Evolutionary conservation across 768 basidiomycete species (phyloP).

Genomic region (Agrocybe pediades): DNA sequence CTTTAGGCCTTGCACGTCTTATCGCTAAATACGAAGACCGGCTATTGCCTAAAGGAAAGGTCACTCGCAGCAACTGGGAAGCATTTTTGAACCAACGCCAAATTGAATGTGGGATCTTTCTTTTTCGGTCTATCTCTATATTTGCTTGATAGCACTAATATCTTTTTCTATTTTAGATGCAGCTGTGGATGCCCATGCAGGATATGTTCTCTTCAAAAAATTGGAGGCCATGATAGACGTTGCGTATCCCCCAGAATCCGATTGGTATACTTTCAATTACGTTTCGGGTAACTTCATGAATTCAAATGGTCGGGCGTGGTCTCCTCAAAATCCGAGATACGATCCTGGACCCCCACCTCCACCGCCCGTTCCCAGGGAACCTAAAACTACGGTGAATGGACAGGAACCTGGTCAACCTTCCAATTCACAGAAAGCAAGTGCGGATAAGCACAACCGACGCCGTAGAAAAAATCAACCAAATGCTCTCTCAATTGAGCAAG

Average conservation of each 20-base stretch:
- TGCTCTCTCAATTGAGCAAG: background rate
- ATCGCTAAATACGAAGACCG: constrained; percentile 60
- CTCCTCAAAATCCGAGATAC: constrained; percentile 62
- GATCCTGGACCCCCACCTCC: constrained; percentile 72
- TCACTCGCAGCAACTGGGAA: constrained; percentile 77
- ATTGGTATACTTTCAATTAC: constrained; percentile 61
- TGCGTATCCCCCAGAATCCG: constrained; percentile 32
- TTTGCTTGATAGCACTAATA: background rate
- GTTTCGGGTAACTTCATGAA: constrained; percentile 49
- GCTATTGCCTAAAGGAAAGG: constrained; percentile 56
- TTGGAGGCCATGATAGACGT: constrained; percentile 46
- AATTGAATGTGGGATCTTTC: constrained; percentile 54
- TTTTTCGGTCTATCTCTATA: constrained; percentile 1
- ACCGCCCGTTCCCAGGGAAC: constrained; percentile 30
- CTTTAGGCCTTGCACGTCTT: constrained; percentile 66
- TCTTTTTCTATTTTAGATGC: constrained; percentile 50
- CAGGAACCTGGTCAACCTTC: too few relatives aligned
- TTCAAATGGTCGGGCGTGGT: constrained; percentile 49
- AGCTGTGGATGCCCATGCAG: constrained; percentile 71
- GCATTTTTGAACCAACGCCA: constrained; percentile 42
- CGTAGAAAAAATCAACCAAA: too few relatives aligned
- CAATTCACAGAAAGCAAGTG: too few relatives aligned
- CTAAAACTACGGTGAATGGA: constrained; percentile 8
- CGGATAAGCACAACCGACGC: too few relatives aligned
- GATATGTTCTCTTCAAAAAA: constrained; percentile 50